Conservation (phyloP, 106 monocot species). For the Agapanthus africanus region DNA sequence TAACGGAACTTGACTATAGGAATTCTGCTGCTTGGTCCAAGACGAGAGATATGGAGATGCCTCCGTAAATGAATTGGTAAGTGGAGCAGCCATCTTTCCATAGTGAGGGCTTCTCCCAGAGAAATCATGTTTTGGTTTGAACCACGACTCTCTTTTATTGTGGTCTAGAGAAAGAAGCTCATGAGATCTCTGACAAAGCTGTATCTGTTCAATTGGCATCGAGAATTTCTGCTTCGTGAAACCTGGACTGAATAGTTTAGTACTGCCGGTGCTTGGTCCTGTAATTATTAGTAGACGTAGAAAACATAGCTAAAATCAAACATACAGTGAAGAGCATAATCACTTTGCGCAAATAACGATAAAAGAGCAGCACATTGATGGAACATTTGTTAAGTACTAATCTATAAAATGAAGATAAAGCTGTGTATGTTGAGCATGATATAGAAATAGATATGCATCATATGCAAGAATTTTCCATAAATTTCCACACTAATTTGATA, state of each 20-base stretch:
- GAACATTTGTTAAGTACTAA: background rate
- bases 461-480: background rate
- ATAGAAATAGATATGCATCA: background rate
- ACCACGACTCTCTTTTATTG: conserved; percentile 15
- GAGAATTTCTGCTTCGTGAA: conserved; percentile 2
- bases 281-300: conserved; percentile 8
- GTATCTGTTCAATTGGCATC: conserved; percentile 16
- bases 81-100: conserved; percentile 5
- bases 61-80: conserved; percentile 11
- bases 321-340: background rate
- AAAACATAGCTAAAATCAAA: conserved; percentile 6
- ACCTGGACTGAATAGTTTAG: conserved; percentile 9
- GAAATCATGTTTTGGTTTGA: conserved; percentile 7
- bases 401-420: background rate
- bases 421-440: background rate
- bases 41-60: too few relatives aligned
- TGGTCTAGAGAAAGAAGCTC: conserved; percentile 14
- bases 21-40: too few relatives aligned
- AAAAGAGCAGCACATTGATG: background rate
- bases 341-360: background rate
- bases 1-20: too few relatives aligned
- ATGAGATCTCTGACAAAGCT: conserved; percentile 12
- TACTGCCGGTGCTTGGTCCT: conserved; percentile 9
- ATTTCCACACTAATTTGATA: too few relatives aligned
- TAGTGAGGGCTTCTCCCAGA: background rate